phyloP scores from a whole-genome alignment of 2,329 filamentous ascomycete species.

The Magnaporthiopsis poae region DNA sequence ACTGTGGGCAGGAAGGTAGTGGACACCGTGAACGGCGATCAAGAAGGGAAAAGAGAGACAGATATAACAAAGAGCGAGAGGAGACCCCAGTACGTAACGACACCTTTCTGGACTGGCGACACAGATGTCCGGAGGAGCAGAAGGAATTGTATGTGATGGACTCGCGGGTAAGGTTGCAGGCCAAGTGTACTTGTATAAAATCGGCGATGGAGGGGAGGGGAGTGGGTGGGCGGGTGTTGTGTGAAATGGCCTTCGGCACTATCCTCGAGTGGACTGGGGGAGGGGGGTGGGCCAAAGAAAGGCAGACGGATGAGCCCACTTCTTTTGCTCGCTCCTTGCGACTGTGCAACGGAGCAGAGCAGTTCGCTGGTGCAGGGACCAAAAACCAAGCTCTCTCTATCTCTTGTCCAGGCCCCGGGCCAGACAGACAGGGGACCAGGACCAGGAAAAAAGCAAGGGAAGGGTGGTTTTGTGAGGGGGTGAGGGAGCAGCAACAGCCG shows the following conservation, averaged over 20 bases:
- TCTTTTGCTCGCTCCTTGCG: neutral
- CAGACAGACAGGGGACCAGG: conserved; percentile 1
- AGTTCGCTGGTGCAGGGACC: conserved; percentile 4
- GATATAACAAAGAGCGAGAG: neutral
- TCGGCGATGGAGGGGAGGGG: conserved; percentile 33
- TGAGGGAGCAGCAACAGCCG: neutral
- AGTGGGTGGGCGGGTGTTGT: conserved; percentile 32
- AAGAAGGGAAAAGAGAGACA: neutral
- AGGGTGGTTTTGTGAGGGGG: conserved; percentile 1
- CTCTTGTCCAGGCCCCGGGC: conserved; percentile 1
- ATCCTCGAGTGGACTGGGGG: conserved; percentile 20
- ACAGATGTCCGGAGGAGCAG: neutral
- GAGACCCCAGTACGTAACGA: neutral
- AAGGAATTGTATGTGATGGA: conserved; percentile 7
- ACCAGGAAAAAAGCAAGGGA: neutral
- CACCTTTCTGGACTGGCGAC: neutral
- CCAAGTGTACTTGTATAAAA: conserved; percentile 39
- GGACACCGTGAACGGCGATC: neutral
- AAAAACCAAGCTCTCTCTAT: conserved; percentile 7
- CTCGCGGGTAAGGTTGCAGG: conserved; percentile 29
- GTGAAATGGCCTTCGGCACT: conserved; percentile 38
- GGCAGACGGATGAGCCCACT: neutral
- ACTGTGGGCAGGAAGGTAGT: neutral
- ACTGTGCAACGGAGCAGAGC: neutral
- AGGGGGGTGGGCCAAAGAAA: conserved; percentile 28